Conservation (phyloP, 2,329 filamentous ascomycete genomes). For the Colletotrichum cereale region DNA sequence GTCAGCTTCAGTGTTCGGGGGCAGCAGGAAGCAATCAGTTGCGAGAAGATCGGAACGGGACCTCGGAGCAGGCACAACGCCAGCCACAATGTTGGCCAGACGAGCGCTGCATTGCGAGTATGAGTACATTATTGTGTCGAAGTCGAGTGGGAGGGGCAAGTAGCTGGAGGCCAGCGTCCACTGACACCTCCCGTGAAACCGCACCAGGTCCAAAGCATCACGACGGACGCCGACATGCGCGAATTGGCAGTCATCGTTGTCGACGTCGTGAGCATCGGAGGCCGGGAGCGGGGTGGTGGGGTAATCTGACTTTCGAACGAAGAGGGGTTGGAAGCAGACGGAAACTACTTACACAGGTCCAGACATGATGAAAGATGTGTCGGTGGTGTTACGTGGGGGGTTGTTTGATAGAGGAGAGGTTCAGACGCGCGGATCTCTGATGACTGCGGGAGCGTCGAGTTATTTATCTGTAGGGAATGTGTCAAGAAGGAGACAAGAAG, state of each 20-base stretch:
- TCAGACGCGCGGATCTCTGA: constrained; percentile 31
- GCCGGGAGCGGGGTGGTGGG: constrained; percentile 56
- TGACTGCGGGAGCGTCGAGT: constrained; percentile 38
- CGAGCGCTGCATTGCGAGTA: constrained; percentile 69
- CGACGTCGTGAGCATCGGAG: constrained; percentile 39
- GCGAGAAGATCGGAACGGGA: constrained; percentile 47
- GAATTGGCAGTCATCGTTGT: constrained; percentile 50
- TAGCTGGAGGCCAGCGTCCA: constrained; percentile 14
- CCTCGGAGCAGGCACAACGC: constrained; percentile 53
- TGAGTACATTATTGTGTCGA: constrained; percentile 29
- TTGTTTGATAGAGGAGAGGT: constrained; percentile 29
- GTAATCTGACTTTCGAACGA: constrained; percentile 44
- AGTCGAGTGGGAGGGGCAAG: constrained; percentile 1
- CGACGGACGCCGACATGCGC: constrained; percentile 45
- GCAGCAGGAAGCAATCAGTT: constrained; percentile 34
- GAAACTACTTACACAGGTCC: constrained; percentile 73
- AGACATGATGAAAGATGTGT: constrained; percentile 65
- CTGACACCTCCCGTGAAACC: constrained; percentile 26
- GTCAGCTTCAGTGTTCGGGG: constrained; percentile 62
- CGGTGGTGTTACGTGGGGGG: constrained; percentile 25
- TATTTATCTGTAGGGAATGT: constrained; percentile 42
- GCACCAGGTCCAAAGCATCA: constrained; percentile 5
- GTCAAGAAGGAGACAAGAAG: constrained; percentile 37
- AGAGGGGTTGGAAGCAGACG: constrained; percentile 43
- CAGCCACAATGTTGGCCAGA: constrained; percentile 71